phyloP scores from a whole-genome alignment of 371 early-diverging fungal species.

The Apophysomyces sp. region DNA sequence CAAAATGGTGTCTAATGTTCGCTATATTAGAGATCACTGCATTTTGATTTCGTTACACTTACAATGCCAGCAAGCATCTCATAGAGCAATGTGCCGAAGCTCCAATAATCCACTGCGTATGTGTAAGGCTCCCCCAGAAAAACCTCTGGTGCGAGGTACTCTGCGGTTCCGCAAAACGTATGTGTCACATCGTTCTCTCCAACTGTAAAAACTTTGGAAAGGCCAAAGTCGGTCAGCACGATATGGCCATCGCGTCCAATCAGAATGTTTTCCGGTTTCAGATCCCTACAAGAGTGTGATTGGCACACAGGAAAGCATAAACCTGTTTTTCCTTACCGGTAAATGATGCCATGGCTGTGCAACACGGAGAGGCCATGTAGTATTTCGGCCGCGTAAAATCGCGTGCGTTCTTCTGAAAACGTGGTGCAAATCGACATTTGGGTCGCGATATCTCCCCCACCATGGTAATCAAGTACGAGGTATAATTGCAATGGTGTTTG shows the following conservation, averaged over 20 bases:
- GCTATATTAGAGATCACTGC: neutral
- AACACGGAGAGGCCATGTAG: conserved; percentile 81
- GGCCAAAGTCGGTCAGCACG: conserved; percentile 85
- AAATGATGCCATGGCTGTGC: conserved; percentile 85
- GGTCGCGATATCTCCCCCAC: conserved; percentile 85
- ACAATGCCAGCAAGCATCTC: conserved; percentile 76
- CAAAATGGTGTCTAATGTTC: conserved; percentile 75
- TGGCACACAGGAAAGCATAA: neutral
- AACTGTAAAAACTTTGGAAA: conserved; percentile 67
- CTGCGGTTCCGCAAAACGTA: conserved; percentile 96
- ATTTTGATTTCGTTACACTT: conserved; percentile 21
- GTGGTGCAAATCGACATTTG: conserved; percentile 65
- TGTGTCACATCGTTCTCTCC: conserved; percentile 56
- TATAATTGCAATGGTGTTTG: conserved; percentile 69
- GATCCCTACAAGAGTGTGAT: conserved; percentile 46
- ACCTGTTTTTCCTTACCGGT: conserved; percentile 49
- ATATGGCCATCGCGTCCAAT: conserved; percentile 82
- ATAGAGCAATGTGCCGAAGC: conserved; percentile 90
- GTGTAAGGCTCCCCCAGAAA: conserved; percentile 81
- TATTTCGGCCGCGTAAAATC: conserved; percentile 89
- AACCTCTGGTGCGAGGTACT: conserved; percentile 91
- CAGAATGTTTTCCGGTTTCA: conserved; percentile 86
- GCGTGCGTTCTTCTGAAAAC: conserved; percentile 73
- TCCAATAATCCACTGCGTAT: conserved; percentile 96
- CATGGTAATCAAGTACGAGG: conserved; percentile 82